Percentiles rank a stretch among this genome's conserved stretches.
These are phyloP conservation scores for Leccinum subtestaceum DNA, from an alignment of 768 basidiomycete genomes.

Conservation along the genomic window DNA sequence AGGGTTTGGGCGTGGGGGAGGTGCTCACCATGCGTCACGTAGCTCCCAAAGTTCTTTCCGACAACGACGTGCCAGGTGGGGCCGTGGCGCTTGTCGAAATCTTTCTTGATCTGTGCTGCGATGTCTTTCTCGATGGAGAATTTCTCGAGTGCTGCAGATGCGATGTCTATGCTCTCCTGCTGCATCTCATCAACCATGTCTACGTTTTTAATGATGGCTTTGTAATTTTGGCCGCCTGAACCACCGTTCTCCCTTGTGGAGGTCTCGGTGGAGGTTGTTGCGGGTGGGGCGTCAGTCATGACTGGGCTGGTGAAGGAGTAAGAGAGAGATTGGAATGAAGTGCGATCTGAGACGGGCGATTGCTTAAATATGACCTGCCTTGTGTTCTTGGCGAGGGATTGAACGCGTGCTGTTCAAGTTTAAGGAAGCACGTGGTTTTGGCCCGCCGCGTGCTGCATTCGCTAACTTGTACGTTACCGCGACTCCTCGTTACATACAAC, in stretches of 20 bases:
- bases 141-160: conserved; percentile 81
- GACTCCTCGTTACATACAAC: neutral
- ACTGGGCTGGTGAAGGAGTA: conserved; percentile 5
- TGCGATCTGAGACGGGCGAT: neutral
- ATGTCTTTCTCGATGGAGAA: conserved; percentile 97
- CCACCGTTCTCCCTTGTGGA: conserved; percentile 38
- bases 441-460: conserved; percentile 1
- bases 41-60: conserved; percentile 98
- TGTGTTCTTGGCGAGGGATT: conserved; percentile 25
- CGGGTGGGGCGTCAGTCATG: conserved; percentile 61
- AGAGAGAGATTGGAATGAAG: neutral
- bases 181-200: conserved; percentile 98
- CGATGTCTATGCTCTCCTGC: conserved; percentile 88
- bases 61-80: conserved; percentile 99
- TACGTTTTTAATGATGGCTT: conserved; percentile 93
- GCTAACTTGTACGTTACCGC: neutral
- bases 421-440: conserved; percentile 17
- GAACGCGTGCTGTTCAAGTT: conserved; percentile 14
- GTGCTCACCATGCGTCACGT: conserved; percentile 88
- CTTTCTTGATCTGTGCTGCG: conserved; percentile 97
- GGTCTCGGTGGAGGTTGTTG: conserved; percentile 54
- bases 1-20: neutral
- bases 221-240: conserved; percentile 42
- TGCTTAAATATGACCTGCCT: conserved; percentile 34
- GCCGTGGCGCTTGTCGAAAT: conserved; percentile 90